Conservation (phyloP, 768 basidiomycete species). For the Vararia minispora region DNA sequence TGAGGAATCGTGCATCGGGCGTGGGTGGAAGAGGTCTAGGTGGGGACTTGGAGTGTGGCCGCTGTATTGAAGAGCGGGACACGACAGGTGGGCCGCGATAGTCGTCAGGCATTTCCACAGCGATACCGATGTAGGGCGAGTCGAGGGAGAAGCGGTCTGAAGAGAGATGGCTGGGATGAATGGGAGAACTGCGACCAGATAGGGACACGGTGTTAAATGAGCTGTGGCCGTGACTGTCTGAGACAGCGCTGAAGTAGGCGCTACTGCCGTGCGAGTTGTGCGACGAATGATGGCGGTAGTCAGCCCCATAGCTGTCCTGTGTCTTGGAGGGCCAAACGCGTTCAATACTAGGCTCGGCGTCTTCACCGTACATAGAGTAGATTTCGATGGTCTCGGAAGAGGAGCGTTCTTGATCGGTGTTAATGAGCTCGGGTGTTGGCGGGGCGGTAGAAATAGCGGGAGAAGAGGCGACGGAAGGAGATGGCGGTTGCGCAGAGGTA, state of each 20-base stretch:
- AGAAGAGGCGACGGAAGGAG: slow-evolving; percentile 10
- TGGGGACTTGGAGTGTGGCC: no score
- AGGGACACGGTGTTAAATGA: no score
- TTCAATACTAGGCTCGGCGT: slow-evolving; percentile 21
- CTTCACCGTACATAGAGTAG: slow-evolving; percentile 79
- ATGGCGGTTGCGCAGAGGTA: background rate
- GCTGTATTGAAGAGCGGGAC: no score
- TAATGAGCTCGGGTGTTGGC: slow-evolving; percentile 26
- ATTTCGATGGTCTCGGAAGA: slow-evolving; percentile 75
- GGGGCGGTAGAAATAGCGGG: slow-evolving; percentile 8
- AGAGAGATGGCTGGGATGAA: background rate
- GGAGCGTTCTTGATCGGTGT: slow-evolving; percentile 33
- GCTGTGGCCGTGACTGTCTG: slow-evolving; percentile 6
- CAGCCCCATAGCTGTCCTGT: no score
- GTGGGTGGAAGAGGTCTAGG: no score
- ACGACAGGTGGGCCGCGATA: no score
- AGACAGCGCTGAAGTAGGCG: slow-evolving; percentile 7
- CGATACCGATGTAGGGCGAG: no score
- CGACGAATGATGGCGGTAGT: no score
- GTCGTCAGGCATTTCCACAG: no score
- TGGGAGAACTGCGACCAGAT: no score
- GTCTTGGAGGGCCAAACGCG: slow-evolving; percentile 27
- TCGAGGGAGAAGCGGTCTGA: no score
- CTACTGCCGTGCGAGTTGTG: slow-evolving; percentile 7
- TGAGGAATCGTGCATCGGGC: no score